A percentile compares a stretch with the other conserved stretches of the same genome.
phyloP scores from a whole-genome alignment of 169 alveolate genomes.

The Pseudocohnilembus persalinus region DNA sequence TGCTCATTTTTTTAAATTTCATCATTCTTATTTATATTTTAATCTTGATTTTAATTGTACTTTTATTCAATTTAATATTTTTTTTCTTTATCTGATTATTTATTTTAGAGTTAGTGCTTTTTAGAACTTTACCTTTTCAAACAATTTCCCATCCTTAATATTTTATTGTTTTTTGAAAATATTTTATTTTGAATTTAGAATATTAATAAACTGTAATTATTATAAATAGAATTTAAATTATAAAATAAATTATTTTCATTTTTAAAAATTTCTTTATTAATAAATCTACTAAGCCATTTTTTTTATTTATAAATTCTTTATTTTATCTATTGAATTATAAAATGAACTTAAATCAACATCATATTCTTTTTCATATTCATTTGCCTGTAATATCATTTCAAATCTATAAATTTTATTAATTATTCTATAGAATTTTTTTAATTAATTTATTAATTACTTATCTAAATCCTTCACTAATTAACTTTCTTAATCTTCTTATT shows the following conservation, averaged over 20 bases:
- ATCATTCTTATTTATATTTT: no score
- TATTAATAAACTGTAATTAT: neutral
- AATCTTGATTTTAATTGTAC: no score
- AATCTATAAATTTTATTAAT: neutral
- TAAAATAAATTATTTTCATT: neutral
- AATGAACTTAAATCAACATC: slow-evolving; percentile 8
- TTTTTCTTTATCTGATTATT: no score
- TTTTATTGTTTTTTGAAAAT: no score
- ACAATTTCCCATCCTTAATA: neutral
- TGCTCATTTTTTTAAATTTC: no score
- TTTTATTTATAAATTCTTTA: slow-evolving; percentile 1
- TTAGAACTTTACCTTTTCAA: neutral
- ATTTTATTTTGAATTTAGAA: neutral
- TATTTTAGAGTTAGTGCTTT: neutral
- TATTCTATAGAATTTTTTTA: no score
- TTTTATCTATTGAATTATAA: neutral
- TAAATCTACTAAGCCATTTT: neutral
- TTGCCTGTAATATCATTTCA: slow-evolving; percentile 24
- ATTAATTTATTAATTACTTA: neutral
- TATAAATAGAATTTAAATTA: no score
- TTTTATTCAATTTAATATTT: no score
- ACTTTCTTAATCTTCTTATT: slow-evolving; percentile 24
- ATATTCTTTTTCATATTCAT: slow-evolving; percentile 25
- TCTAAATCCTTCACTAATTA: slow-evolving; percentile 28
- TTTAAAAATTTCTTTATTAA: neutral